Base-by-base conservation (phyloP, 768 basidiomycete species). In the Mycena indigotica region DNA sequence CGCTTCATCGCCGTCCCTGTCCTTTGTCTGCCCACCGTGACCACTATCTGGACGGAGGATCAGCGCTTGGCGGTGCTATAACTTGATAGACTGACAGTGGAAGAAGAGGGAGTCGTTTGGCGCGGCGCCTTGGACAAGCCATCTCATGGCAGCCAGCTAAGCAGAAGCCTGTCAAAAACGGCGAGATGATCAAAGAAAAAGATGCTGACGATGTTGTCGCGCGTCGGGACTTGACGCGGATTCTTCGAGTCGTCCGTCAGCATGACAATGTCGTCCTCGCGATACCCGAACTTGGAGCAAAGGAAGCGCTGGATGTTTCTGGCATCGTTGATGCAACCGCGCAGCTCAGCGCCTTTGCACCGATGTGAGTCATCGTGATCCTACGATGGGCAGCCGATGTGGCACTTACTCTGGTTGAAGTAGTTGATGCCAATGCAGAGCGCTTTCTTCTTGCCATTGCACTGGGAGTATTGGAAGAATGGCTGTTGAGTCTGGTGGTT, bases 351-450 rank as follows among this genome's bases (percentile, higher is more conserved):
- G 3, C n/a, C n/a, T n/a, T n/a, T n/a, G n/a, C n/a, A n/a, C n/a
- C n/a, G n/a, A n/a, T n/a, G n/a, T n/a, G n/a, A n/a, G n/a, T n/a
- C n/a, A n/a, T n/a, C n/a, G n/a, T n/a, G n/a, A n/a, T n/a, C n/a
- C n/a, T n/a, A n/a, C n/a, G n/a, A n/a, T n/a, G n/a, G n/a, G n/a
- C n/a, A n/a, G n/a, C n/a, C n/a, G n/a, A n/a, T n/a, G n/a, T n/a
- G n/a, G n/a, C n/a, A n/a, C n/a, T n/a, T n/a, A n/a, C 70, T 69
- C 63, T 86, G 84, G 1, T 90, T 88, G 21, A 79, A 68, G 69
- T 98, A 98, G 71, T 93, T 93, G 65, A 97, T 91, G 0, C 95
- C 95, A 62, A 97, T 86, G 56, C 88, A 89, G 12, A 98, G 78
- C 0, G 94, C 96, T 72, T 94, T 98, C 72, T 87, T 88, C 72